Conservation (phyloP, 2,329 filamentous ascomycete genomes). For the Thelonectria discophora region DNA sequence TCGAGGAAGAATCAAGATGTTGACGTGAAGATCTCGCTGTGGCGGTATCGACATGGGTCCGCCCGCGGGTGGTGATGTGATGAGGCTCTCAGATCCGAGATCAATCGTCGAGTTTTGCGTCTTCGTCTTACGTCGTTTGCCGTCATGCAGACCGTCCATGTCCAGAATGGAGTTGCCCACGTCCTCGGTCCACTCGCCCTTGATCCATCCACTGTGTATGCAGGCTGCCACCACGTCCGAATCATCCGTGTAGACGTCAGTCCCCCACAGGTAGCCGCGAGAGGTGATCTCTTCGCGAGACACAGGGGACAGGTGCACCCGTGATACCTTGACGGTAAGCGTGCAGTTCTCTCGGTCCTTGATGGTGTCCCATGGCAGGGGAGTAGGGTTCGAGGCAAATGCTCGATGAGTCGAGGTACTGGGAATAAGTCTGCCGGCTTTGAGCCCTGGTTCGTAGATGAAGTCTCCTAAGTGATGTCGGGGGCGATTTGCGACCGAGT, state of each 20-base stretch:
- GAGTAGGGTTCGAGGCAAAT: slow-evolving; percentile 68
- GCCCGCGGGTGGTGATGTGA: slow-evolving; percentile 63
- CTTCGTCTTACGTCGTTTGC: slow-evolving; percentile 47
- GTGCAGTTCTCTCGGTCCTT: slow-evolving; percentile 87
- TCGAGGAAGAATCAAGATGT: slow-evolving; percentile 81
- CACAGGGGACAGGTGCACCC: slow-evolving; percentile 74
- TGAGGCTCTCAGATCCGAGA: slow-evolving; percentile 52
- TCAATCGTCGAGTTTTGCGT: slow-evolving; percentile 43
- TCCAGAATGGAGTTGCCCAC: slow-evolving; percentile 75
- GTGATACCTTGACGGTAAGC: slow-evolving; percentile 86
- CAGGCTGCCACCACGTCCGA: slow-evolving; percentile 92
- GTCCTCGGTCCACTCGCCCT: slow-evolving; percentile 84
- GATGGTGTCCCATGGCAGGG: slow-evolving; percentile 77
- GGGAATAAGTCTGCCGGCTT: slow-evolving; percentile 58
- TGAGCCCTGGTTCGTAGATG: slow-evolving; percentile 77
- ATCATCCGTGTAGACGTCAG: slow-evolving; percentile 94
- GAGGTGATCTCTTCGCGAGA: slow-evolving; percentile 85
- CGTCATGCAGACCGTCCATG: slow-evolving; percentile 50
- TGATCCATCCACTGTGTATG: slow-evolving; percentile 92
- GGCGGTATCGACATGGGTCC: slow-evolving; percentile 71
- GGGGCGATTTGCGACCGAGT: slow-evolving; percentile 74
- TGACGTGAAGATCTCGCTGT: slow-evolving; percentile 86
- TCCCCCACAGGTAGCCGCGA: slow-evolving; percentile 87
- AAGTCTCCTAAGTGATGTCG: slow-evolving; percentile 86
- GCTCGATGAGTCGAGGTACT: slow-evolving; percentile 52